phyloP scores from a whole-genome alignment of 176 grass and related monocot species.

The Ananas comosus region DNA sequence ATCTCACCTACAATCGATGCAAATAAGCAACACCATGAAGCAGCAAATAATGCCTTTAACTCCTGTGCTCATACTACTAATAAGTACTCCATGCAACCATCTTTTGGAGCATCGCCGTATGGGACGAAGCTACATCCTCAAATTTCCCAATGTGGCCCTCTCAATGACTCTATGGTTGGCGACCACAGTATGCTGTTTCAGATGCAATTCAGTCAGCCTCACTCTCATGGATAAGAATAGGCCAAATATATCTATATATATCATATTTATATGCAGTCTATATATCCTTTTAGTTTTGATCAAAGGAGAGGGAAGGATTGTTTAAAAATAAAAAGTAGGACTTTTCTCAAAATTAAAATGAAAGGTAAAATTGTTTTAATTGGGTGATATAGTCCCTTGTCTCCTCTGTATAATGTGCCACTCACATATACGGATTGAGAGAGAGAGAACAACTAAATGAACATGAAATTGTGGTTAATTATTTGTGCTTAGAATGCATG shows the following conservation, averaged over 20 bases:
- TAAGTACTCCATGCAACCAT: background rate
- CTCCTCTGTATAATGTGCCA: background rate
- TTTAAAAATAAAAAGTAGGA: background rate
- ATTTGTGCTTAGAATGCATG: background rate
- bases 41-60: conserved; percentile 23
- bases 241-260: conserved; percentile 8
- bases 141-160: conserved; percentile 31
- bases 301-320: background rate
- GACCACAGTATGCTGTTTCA: conserved; percentile 30
- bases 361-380: no score
- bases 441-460: no score
- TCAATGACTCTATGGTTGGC: conserved; percentile 25
- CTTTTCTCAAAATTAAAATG: no score
- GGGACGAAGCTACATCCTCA: conserved; percentile 46
- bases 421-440: background rate
- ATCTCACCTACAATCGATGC: conserved; percentile 10
- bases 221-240: conserved; percentile 19
- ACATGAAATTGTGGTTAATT: background rate
- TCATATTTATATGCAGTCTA: no score
- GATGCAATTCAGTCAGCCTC: background rate
- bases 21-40: conserved; percentile 1
- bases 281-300: background rate
- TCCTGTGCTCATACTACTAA: conserved; percentile 14
- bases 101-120: conserved; percentile 14
- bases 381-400: background rate